These are phyloP conservation scores for Ilyonectria sp. DNA, from an alignment of 2,329 filamentous ascomycete genomes.

Conservation along the genomic window DNA sequence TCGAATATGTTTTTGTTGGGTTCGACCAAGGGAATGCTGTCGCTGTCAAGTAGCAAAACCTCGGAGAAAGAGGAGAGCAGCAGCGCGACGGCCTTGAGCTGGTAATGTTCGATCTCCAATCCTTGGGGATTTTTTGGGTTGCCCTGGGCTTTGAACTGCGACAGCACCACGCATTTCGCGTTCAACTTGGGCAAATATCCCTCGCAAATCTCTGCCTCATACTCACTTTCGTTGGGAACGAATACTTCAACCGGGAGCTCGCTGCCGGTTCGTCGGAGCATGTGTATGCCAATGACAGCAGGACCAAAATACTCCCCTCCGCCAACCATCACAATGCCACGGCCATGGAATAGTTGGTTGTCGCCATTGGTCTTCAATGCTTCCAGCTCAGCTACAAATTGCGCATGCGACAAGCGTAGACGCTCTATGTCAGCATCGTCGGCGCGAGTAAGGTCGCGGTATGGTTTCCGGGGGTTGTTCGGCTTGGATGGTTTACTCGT, in stretches of 20 bases:
- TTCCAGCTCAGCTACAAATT: conserved; percentile 17
- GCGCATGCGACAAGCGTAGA: conserved; percentile 11
- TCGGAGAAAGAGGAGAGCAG: conserved; percentile 28
- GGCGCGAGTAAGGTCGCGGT: conserved; percentile 6
- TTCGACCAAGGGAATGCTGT: conserved; percentile 30
- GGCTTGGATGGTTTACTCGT: conserved; percentile 6
- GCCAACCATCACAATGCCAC: conserved; percentile 31
- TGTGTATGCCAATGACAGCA: conserved; percentile 30
- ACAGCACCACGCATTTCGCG: conserved; percentile 27
- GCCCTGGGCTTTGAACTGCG: not conserved
- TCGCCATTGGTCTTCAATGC: not conserved
- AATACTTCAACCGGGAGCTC: conserved; percentile 28
- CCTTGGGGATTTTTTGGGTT: not conserved
- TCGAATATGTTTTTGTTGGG: conserved; percentile 22
- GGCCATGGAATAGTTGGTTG: conserved; percentile 9
- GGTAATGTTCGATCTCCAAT: conserved; percentile 24
- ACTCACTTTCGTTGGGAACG: conserved; percentile 24
- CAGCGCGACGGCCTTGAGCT: conserved; percentile 26
- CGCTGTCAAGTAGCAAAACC: conserved; percentile 30
- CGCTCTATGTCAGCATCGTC: conserved; percentile 16
- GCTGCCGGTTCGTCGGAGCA: conserved; percentile 28
- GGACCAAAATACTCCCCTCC: conserved; percentile 34
- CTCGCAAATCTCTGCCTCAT: conserved; percentile 24
- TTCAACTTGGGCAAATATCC: conserved; percentile 24
- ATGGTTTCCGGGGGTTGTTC: conserved; percentile 13